Percentiles rank a stretch among this genome's conserved stretches.
Evolutionary conservation across 208 protist genomes (phyloP).

Genomic region (Naegleria fowleri): DNA sequence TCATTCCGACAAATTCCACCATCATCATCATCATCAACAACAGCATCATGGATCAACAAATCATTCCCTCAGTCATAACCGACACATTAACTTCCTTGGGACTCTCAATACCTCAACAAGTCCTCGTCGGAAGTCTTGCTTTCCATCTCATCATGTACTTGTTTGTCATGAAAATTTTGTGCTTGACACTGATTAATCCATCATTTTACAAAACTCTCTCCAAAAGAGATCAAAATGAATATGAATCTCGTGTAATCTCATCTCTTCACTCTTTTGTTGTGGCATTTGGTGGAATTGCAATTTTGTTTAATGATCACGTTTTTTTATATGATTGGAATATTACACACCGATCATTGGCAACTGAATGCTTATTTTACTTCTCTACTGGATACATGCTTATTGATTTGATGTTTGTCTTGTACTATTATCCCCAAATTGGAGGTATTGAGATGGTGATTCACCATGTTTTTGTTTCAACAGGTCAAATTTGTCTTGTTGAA

Average conservation of each 20-base stretch:
- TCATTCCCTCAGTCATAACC: neutral
- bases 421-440: neutral
- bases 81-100: neutral
- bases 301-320: neutral
- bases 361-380: neutral
- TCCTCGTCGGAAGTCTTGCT: neutral
- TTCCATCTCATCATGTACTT: neutral
- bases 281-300: neutral
- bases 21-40: neutral
- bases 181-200: neutral
- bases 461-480: neutral
- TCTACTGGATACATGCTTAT: neutral
- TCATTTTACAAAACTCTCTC: neutral
- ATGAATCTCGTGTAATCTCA: neutral
- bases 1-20: neutral
- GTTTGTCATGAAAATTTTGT: neutral
- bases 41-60: neutral
- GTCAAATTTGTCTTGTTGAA: neutral
- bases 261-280: neutral
- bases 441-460: conserved; percentile 4
- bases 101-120: neutral
- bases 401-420: neutral
- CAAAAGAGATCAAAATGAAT: neutral
- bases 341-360: neutral
- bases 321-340: neutral